phyloP scores from a whole-genome alignment of 208 protist species.

The Leishmania martiniquensis region DNA sequence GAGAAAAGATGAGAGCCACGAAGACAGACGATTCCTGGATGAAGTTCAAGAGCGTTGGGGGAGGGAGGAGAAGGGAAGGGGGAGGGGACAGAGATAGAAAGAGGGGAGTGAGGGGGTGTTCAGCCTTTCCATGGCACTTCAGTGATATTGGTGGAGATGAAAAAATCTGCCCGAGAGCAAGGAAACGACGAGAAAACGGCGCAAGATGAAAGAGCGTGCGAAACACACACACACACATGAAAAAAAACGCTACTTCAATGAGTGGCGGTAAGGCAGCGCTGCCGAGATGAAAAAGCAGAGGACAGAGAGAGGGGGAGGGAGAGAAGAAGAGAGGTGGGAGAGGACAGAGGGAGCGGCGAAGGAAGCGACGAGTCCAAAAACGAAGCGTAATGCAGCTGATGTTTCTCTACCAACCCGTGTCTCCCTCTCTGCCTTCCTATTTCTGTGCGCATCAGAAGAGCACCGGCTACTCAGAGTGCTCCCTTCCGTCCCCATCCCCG shows the following conservation, averaged over 20 bases:
- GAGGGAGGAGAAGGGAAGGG: background rate
- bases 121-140: background rate
- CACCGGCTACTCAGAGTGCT: background rate
- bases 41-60: too few species aligned
- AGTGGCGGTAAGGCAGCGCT: background rate
- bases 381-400: background rate
- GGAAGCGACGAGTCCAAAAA: background rate
- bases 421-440: background rate
- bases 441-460: background rate
- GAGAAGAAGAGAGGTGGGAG: background rate
- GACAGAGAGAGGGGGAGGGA: background rate
- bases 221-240: too few species aligned
- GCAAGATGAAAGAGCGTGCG: background rate
- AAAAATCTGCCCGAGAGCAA: background rate
- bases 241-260: background rate
- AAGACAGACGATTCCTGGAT: background rate
- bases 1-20: background rate
- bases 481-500: too few species aligned
- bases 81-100: background rate
- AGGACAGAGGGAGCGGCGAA: background rate
- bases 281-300: background rate
- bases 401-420: background rate
- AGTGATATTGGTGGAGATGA: background rate
- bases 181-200: background rate
- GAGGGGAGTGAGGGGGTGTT: background rate